phyloP scores from a whole-genome alignment of 108 stramenopile genomes.

The Cylindrotheca closterium region DNA sequence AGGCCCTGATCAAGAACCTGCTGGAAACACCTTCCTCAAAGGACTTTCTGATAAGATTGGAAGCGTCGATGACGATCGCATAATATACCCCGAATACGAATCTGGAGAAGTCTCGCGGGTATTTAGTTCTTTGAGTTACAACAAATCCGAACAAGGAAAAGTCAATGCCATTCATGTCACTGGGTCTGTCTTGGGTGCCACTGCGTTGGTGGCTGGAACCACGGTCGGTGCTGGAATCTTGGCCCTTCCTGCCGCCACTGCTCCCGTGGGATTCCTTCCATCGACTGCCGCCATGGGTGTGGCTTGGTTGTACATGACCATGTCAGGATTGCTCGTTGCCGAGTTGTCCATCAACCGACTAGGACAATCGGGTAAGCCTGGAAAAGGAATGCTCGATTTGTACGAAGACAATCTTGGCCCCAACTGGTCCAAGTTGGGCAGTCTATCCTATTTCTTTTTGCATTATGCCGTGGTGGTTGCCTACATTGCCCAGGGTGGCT shows the following conservation, averaged over 20 bases:
- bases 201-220: conserved; percentile 74
- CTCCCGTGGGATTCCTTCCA: conserved; percentile 70
- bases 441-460: conserved; percentile 74
- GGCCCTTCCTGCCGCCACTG: conserved; percentile 75
- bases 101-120: conserved; percentile 52
- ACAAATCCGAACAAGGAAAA: conserved; percentile 19
- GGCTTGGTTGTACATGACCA: conserved; percentile 85
- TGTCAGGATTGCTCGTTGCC: conserved; percentile 82
- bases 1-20: neutral
- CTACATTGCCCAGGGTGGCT: conserved; percentile 84
- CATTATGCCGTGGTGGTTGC: conserved; percentile 87
- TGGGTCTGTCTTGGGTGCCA: conserved; percentile 59
- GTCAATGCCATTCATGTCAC: conserved; percentile 25
- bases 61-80: conserved; percentile 58
- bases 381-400: conserved; percentile 63
- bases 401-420: conserved; percentile 48
- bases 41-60: conserved; percentile 59
- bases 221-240: conserved; percentile 78
- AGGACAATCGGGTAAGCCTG: conserved; percentile 55
- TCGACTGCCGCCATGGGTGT: conserved; percentile 56
- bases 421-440: conserved; percentile 45
- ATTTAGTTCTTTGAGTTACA: conserved; percentile 50
- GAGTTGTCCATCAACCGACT: conserved; percentile 79
- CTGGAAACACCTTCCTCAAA: neutral
- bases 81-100: conserved; percentile 48